These are phyloP conservation scores for Gyromitra esculenta DNA, from an alignment of 2,329 filamentous ascomycete species.

Conservation along the genomic window DNA sequence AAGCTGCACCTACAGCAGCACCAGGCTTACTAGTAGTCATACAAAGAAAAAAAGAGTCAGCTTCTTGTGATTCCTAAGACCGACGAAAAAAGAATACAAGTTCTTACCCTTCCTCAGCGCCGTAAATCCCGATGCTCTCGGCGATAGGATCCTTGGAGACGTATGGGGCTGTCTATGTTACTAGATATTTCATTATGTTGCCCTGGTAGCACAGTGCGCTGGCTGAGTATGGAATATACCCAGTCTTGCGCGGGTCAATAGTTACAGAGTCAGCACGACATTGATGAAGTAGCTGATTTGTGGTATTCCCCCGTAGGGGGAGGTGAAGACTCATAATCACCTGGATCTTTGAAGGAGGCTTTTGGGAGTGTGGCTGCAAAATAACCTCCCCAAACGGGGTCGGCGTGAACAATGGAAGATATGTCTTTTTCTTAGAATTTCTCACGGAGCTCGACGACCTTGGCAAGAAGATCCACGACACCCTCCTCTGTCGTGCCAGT, in stretches of 20 bases:
- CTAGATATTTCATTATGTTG: conserved; percentile 58
- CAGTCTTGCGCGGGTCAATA: conserved; percentile 61
- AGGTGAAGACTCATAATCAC: conserved; percentile 59
- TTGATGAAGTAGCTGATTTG: conserved; percentile 62
- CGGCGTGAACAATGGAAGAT: conserved; percentile 64
- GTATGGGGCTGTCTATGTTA: conserved; percentile 59
- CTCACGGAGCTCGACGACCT: conserved; percentile 61
- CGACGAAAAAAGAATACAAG: neutral
- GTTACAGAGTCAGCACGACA: conserved; percentile 63
- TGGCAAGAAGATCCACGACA: conserved; percentile 62
- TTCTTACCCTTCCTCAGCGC: conserved; percentile 57
- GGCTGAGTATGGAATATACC: conserved; percentile 59
- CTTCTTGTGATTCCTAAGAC: neutral
- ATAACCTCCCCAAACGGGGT: conserved; percentile 66
- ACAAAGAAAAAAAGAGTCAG: neutral
- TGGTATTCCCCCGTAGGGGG: conserved; percentile 58
- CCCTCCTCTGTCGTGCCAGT: conserved; percentile 66
- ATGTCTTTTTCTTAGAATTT: conserved; percentile 62
- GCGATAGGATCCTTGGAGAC: conserved; percentile 54
- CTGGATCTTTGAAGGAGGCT: neutral
- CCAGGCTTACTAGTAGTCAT: conserved; percentile 58
- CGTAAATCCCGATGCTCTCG: conserved; percentile 59
- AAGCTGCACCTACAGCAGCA: conserved; percentile 58
- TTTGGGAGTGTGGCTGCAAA: conserved; percentile 63
- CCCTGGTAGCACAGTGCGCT: conserved; percentile 59